These are phyloP conservation scores for Elsinoe arachidis DNA, from an alignment of 2,329 filamentous ascomycete species.

Conservation along the genomic window DNA sequence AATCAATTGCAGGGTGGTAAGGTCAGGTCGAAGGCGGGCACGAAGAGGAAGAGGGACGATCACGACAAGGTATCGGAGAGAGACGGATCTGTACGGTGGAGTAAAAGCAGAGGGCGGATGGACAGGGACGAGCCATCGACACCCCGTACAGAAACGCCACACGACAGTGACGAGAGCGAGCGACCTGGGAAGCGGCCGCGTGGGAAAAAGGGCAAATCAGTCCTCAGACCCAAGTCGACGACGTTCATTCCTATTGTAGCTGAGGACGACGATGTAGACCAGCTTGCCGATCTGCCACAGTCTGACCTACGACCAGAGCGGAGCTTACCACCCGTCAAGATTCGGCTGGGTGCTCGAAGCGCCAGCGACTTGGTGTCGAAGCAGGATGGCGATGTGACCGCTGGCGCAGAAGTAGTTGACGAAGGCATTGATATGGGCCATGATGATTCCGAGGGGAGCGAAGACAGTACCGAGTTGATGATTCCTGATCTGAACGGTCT, in stretches of 20 bases:
- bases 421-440: constrained; percentile 29
- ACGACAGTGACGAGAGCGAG: constrained; percentile 7
- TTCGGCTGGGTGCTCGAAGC: not conserved
- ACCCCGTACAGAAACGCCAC: not conserved
- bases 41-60: constrained; percentile 7
- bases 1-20: not conserved
- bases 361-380: not conserved
- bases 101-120: not conserved
- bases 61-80: not conserved
- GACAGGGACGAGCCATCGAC: not conserved
- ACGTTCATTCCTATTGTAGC: constrained; percentile 22
- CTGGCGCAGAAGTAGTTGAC: constrained; percentile 17
- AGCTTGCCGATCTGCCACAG: constrained; percentile 8
- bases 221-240: constrained; percentile 24
- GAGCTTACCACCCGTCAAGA: not conserved
- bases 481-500: not conserved
- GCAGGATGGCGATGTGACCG: not conserved
- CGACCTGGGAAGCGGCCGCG: constrained; percentile 7
- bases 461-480: constrained; percentile 2
- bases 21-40: not conserved
- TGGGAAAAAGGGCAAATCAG: constrained; percentile 27
- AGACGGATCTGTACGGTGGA: not conserved
- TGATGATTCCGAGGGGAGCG: constrained; percentile 13
- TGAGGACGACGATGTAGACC: constrained; percentile 22
- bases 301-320: not conserved